Base-by-base conservation (phyloP, 1,284 basidiomycete genomes). In the Amylostereum areolatum region DNA sequence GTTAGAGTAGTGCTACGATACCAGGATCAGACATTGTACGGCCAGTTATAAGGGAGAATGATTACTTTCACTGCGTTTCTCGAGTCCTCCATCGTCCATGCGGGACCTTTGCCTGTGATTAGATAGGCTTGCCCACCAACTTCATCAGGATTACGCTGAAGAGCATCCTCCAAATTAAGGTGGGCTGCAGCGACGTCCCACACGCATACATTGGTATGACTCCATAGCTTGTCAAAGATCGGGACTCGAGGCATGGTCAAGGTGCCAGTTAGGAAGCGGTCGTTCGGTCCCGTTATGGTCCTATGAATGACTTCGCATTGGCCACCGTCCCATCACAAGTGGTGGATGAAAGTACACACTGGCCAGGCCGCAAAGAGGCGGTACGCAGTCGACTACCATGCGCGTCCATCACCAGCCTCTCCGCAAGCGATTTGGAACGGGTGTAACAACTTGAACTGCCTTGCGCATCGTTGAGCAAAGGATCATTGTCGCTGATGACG, bases 101-200 rank as follows among this genome's bases (percentile, higher is more conserved):
- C 54, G 9, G 57, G 52, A 18, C 59, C 62, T 39, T 61, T 59
- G 3, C 67, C 65, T 10, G 65, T 65, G 25, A 68, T 58, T 27
- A 68, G 52, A 49, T 68, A 69, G 6, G 58, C 59, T 45, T 68
- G 56, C 25, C 65, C 65, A 12, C 61, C 56, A 2, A 62, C 59
- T 39, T 64, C 57, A 4, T 57, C 55, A 2, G 58, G 57, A 24
- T 58, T 56, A 27, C 53, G 48, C 3, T 47, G 49, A 31, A 68
- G 51, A 0, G 63, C 66, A 53, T 66, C 59, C 50, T 67, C 66
- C 33, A 61, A 55, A 1, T 59, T 37, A 10, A 68, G 52, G 50
- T 67, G 65, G 2, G 67, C 66, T 7, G 67, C 62, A 3, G 63
- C 67, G 29, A 57, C 63, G 53, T 68, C 67, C 65, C 66, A 68